Percentiles rank a stretch among this genome's conserved stretches.
Conservation (phyloP, 2,329 filamentous ascomycete genomes). For the Fusarium newnesense region DNA sequence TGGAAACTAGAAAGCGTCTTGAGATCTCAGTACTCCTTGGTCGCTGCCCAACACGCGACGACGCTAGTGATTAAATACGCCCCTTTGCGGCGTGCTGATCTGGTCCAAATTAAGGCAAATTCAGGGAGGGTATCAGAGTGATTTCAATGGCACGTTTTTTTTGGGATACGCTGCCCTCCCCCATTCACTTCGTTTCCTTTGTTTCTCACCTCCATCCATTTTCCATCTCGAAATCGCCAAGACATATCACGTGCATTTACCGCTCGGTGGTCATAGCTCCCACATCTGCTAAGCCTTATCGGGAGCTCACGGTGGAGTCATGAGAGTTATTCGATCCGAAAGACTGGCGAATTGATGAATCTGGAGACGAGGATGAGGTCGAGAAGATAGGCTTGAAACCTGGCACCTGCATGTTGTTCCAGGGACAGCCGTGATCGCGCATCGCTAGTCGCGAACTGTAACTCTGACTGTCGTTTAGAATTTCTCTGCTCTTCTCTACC, state of each 20-base stretch:
- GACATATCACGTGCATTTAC: constrained; percentile 39
- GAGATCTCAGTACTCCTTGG: constrained; percentile 9
- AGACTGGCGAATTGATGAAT: constrained; percentile 20
- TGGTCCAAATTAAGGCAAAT: constrained; percentile 16
- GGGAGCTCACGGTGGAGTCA: constrained; percentile 23
- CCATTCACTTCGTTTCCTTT: constrained; percentile 4
- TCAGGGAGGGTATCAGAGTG: constrained; percentile 18
- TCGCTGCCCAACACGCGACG: constrained; percentile 38
- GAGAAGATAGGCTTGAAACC: constrained; percentile 24
- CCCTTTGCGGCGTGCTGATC: constrained; percentile 34
- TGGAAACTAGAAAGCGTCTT: background rate
- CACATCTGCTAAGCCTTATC: constrained; percentile 42
- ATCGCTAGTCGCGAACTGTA: constrained; percentile 30
- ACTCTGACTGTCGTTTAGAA: background rate
- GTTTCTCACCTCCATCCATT: background rate
- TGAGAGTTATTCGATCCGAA: constrained; percentile 14
- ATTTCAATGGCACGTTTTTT: constrained; percentile 4
- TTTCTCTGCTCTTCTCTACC: background rate
- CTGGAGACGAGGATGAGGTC: constrained; percentile 4
- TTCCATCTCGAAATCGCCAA: constrained; percentile 21
- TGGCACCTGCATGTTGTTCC: constrained; percentile 37
- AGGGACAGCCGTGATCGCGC: constrained; percentile 25
- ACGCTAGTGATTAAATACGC: constrained; percentile 3
- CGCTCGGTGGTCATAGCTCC: constrained; percentile 46
- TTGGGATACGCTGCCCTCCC: constrained; percentile 9